Evolutionary conservation across 805 yeast species (phyloP), one percentile per base, ranked within the genome.

Genomic region (Yamadazyma insecticola): DNA sequence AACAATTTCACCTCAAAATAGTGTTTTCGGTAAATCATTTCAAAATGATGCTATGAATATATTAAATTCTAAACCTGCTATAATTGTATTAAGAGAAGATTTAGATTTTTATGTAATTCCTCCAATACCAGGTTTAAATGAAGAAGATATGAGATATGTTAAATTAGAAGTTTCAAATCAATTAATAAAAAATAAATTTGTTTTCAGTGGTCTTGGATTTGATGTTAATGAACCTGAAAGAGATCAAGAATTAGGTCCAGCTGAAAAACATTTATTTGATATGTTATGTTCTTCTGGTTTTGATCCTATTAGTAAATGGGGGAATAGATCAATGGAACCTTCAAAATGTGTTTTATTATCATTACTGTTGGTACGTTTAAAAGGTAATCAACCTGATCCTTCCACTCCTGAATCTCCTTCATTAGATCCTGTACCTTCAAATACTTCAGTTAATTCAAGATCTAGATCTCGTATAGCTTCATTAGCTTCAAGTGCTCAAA

Each of bases 201-300:
- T 92, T 1, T 92, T 92, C 51, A 76, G 78, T 36, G 97, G 97
- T 0, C 70, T 89, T 35, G 92, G 88, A 1, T 76, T 71, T 48
- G 61, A 61, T 36, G 44, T 55, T 2, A 36, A 45, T 16, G 28
- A 46, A 17, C 50, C 53, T 2, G 40, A 49, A 2, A 24, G 55
- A 11, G 69, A 67, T 2, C 77, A 74, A 43, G 64, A 63, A 21
- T 56, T 83, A 39, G 89, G 88, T 6, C 81, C 95, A 11, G 97
- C 98, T 1, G 98, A 92, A 55, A 90, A 84, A 56, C 97, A 90
- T 56, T 68, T 92, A 27, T 73, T 86, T 61, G 97, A 88, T 41
- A 92, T 92, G 98, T 70, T 92, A 33, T 88, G 96, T 48, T 71
- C 90, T 0, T 81, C 95, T 0, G 98, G 98, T 1, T 85, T 88